phyloP scores from a whole-genome alignment of 2,329 filamentous ascomycete species.

The Aspergillus sp. region DNA sequence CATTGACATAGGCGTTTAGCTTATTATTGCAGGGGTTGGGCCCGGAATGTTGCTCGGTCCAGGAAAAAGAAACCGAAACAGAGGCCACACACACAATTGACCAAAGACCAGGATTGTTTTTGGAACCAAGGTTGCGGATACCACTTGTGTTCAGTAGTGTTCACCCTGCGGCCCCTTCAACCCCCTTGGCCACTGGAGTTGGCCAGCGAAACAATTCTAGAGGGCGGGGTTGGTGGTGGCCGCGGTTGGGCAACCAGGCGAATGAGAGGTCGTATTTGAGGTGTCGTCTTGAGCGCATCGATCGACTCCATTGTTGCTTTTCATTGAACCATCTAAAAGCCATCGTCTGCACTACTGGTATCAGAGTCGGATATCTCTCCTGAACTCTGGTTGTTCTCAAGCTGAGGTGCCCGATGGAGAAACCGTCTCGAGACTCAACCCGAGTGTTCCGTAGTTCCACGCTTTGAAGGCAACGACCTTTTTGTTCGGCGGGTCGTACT shows the following conservation, averaged over 20 bases:
- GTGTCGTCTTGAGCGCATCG: slow-evolving; percentile 8
- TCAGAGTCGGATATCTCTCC: slow-evolving; percentile 11
- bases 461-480: background rate
- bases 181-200: background rate
- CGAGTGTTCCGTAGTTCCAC: background rate
- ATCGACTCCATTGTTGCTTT: slow-evolving; percentile 6
- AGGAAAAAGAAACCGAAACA: slow-evolving; percentile 3
- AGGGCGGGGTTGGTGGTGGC: slow-evolving; percentile 3
- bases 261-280: slow-evolving; percentile 17
- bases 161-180: background rate
- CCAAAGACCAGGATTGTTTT: slow-evolving; percentile 1
- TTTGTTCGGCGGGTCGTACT: background rate
- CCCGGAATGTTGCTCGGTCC: background rate
- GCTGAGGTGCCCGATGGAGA: background rate
- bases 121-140: background rate
- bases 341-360: slow-evolving; percentile 13
- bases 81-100: background rate
- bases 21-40: background rate
- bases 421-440: background rate
- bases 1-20: background rate
- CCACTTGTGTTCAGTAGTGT: background rate
- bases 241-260: slow-evolving; percentile 4
- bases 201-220: background rate
- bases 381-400: slow-evolving; percentile 5
- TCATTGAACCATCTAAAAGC: slow-evolving; percentile 11